Conservation (phyloP, 1,284 basidiomycete genomes). For the Marasmius fiardii region DNA sequence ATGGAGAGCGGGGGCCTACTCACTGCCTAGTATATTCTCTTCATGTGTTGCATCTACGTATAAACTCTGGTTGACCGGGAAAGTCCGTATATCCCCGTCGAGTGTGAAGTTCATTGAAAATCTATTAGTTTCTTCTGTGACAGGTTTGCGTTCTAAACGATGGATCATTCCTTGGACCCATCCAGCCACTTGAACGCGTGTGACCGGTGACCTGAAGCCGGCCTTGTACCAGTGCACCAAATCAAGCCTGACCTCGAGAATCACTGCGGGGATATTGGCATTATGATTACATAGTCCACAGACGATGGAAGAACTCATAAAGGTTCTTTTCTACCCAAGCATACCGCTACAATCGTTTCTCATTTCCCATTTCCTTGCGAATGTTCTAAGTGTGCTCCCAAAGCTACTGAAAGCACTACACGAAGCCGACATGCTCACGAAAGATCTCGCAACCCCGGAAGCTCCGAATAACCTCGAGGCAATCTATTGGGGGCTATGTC, state of each 20-base stretch:
- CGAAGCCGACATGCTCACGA: constrained; percentile 60
- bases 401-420: constrained; percentile 60
- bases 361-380: too few species aligned
- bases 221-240: constrained; percentile 68
- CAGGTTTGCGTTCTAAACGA: constrained; percentile 73
- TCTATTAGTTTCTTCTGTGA: constrained; percentile 55
- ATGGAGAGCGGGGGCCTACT: too few species aligned
- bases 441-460: constrained; percentile 71
- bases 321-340: constrained; percentile 38
- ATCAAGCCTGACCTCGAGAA: constrained; percentile 45
- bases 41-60: constrained; percentile 89
- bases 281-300: constrained; percentile 76
- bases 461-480: constrained; percentile 61
- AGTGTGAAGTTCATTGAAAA: constrained; percentile 81
- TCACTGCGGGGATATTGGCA: constrained; percentile 90
- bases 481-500: constrained; percentile 80
- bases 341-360: too few species aligned
- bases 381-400: constrained; percentile 57
- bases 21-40: too few species aligned
- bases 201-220: constrained; percentile 77
- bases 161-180: constrained; percentile 82
- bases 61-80: constrained; percentile 68
- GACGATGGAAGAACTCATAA: constrained; percentile 71
- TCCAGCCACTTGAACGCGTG: constrained; percentile 79
- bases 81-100: too few species aligned